Evolutionary conservation across 1,284 basidiomycete species (phyloP), one percentile per base, ranked within the genome.

Genomic region (Microbotryum violaceum): DNA sequence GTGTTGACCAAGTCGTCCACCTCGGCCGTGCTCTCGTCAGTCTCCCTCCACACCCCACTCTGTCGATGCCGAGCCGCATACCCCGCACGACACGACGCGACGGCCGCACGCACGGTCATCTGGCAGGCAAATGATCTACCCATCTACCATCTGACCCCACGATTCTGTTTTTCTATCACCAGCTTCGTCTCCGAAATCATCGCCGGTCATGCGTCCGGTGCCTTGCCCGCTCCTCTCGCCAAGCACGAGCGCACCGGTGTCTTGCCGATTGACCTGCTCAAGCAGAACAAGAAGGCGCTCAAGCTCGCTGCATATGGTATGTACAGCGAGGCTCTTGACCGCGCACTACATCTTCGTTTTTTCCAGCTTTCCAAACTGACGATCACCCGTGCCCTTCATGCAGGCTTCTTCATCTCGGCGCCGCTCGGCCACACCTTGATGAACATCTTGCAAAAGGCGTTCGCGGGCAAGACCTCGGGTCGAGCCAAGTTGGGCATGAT

Each of bases 351-450:
- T 18, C 29, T 16, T 20, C 20, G 23, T 37, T 12, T 23, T 14
- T 44, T 18, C 5, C 5, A 23, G 21, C 3, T 6, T 6, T 8
- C 12, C 21, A 23, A 9, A 16, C 49, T 58, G 44, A 59, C 23
- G 4, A 20, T 6, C 1, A 14, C 21, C 16, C 7, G 1, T 29
- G 0, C 6, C 25, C 23, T 4, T 18, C 18, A 49, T 42, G 12
- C 57, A 70, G 91, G 90, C 67, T 85, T 87, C 77, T 80, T 87
- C 67, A 80, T 91, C 57, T 89, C 88, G n/a, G 90, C 89, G 6
- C 90, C 91, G 3, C 66, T 92, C 48, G 81, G 84, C 50, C 91
- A 92, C 72, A 76, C 82, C 73, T 82, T 91, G 64, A 81, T 88
- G 45, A 83, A 84, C 56, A 70, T 80, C 33, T 77, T 92, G 57